A percentile compares a stretch with the other conserved stretches of the same genome.
Conservation (phyloP, 225 moss, liverwort and hornwort genomes). For the Rhytidiadelphus loreus region DNA sequence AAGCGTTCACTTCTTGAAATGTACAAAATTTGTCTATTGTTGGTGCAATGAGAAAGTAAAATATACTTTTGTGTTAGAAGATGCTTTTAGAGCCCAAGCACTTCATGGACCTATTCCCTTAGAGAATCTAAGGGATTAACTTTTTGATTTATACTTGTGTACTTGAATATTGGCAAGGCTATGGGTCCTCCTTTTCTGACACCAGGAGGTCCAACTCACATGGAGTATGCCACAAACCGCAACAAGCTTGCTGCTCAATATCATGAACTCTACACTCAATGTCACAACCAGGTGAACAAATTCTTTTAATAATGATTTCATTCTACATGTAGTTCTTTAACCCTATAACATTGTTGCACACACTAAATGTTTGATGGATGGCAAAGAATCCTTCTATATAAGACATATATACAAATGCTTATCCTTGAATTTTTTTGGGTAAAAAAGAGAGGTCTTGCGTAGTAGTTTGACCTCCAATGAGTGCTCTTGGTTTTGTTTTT, state of each 20-base stretch:
- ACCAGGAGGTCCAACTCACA: neutral
- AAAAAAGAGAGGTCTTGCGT: accelerated
- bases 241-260: constrained; percentile 19
- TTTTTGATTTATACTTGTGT: neutral
- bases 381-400: neutral
- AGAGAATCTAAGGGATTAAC: neutral
- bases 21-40: neutral
- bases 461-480: neutral
- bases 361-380: neutral
- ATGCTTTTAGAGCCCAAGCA: accelerated
- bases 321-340: neutral
- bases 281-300: constrained; percentile 9
- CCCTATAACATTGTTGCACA: accelerated
- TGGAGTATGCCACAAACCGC: neutral
- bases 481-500: neutral
- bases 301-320: neutral
- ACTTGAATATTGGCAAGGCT: neutral
- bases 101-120: accelerated
- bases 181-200: neutral
- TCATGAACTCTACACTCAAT: constrained; percentile 26
- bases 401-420: neutral
- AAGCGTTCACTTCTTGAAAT: neutral
- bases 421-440: neutral
- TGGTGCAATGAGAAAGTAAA: neutral
- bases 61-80: accelerated